Percentiles rank a stretch among this genome's conserved stretches.
Conservation (phyloP, 805 yeast species). For the Kregervanrija pseudodelftensis region DNA sequence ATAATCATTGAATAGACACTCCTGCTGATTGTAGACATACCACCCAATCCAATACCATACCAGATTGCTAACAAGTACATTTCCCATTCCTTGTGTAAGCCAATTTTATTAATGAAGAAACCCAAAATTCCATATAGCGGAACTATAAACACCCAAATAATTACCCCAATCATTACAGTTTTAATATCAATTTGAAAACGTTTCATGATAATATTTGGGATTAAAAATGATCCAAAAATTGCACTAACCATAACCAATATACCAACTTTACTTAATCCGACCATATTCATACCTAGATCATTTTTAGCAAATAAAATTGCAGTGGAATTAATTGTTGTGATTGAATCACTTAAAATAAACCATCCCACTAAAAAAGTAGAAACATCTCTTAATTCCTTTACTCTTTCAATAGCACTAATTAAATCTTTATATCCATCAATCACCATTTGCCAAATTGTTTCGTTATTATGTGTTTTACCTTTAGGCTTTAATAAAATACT, state of each 20-base stretch:
- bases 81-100: constrained; percentile 57
- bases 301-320: constrained; percentile 72
- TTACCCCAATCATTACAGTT: constrained; percentile 41
- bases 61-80: constrained; percentile 63
- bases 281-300: constrained; percentile 60
- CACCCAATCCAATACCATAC: constrained; percentile 75
- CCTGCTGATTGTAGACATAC: constrained; percentile 61
- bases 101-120: constrained; percentile 45
- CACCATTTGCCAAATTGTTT: constrained; percentile 3
- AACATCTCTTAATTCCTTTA: constrained; percentile 55
- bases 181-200: constrained; percentile 38
- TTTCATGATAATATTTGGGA: constrained; percentile 40
- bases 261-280: constrained; percentile 58
- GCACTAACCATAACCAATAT: constrained; percentile 62
- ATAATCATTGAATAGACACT: constrained; percentile 62
- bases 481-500: constrained; percentile 7
- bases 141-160: constrained; percentile 55
- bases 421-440: constrained; percentile 58
- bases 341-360: constrained; percentile 70
- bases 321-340: constrained; percentile 73
- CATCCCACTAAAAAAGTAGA: constrained; percentile 62
- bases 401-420: constrained; percentile 48
- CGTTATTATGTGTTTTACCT: background rate
- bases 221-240: constrained; percentile 53
- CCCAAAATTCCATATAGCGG: constrained; percentile 71